A percentile compares a stretch with the other conserved stretches of the same genome.
phyloP scores from a whole-genome alignment of 2,329 filamentous ascomycete genomes.

The Penicillium sp. region DNA sequence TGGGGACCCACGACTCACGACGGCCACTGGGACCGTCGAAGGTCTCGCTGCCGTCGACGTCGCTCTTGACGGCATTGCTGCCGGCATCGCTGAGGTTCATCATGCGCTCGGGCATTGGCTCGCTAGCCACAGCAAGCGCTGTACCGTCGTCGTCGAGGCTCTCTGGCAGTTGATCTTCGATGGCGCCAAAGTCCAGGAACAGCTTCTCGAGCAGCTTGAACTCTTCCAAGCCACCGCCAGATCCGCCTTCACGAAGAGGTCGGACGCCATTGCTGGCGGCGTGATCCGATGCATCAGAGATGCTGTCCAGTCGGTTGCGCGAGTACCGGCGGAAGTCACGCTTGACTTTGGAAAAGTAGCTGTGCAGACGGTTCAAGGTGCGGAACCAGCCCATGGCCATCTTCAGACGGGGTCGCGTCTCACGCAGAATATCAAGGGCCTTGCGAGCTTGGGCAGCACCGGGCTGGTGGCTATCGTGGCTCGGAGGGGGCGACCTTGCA shows the following conservation, averaged over 20 bases:
- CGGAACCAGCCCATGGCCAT: slow-evolving; percentile 49
- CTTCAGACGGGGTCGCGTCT: slow-evolving; percentile 44
- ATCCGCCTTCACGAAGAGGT: slow-evolving; percentile 35
- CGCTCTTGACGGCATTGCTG: slow-evolving; percentile 46
- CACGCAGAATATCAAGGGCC: slow-evolving; percentile 42
- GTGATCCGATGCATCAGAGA: slow-evolving; percentile 32
- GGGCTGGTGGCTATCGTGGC: slow-evolving; percentile 30
- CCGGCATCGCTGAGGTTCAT: slow-evolving; percentile 42
- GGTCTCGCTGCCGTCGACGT: slow-evolving; percentile 35
- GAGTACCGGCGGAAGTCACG: slow-evolving; percentile 40
- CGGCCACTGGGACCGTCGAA: slow-evolving; percentile 36
- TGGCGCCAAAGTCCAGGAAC: slow-evolving; percentile 42
- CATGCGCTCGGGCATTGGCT: slow-evolving; percentile 33
- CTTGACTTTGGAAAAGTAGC: slow-evolving; percentile 44
- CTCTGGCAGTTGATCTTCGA: slow-evolving; percentile 44
- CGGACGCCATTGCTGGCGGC: slow-evolving; percentile 33
- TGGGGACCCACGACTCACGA: slow-evolving; percentile 46
- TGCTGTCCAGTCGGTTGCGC: slow-evolving; percentile 33
- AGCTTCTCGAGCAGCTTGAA: slow-evolving; percentile 46
- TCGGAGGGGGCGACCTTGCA: slow-evolving; percentile 27
- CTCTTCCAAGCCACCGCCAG: slow-evolving; percentile 39
- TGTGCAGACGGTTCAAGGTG: slow-evolving; percentile 46
- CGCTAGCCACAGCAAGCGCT: slow-evolving; percentile 22
- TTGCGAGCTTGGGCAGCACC: slow-evolving; percentile 40
- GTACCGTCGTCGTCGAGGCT: slow-evolving; percentile 36